These are phyloP conservation scores for Ophiobolus disseminans DNA, from an alignment of 2,329 filamentous ascomycete species.

Conservation along the genomic window DNA sequence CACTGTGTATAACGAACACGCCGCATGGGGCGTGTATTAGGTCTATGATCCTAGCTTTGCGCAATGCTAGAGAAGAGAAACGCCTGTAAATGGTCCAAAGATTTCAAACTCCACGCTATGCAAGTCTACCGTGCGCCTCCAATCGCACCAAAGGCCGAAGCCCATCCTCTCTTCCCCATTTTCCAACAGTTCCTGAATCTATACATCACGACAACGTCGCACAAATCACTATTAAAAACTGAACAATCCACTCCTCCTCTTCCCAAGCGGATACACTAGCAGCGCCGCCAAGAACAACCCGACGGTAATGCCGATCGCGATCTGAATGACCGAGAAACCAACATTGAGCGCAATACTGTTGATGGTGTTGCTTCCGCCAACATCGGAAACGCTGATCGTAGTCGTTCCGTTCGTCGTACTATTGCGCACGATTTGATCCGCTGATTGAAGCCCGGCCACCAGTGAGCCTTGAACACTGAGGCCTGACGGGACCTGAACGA, in stretches of 20 bases:
- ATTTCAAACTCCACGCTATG: no score
- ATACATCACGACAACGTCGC: slow-evolving; percentile 7
- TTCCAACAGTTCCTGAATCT: no score
- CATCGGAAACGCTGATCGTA: slow-evolving; percentile 39
- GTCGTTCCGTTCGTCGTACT: slow-evolving; percentile 56
- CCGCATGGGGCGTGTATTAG: no score
- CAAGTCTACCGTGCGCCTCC: no score
- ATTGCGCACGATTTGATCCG: slow-evolving; percentile 61
- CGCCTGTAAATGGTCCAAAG: no score
- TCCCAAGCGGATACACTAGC: slow-evolving; percentile 58
- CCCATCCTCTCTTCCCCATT: no score
- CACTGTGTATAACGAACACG: no score
- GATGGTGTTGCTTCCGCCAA: slow-evolving; percentile 27
- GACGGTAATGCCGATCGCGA: slow-evolving; percentile 60
- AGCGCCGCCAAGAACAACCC: slow-evolving; percentile 58
- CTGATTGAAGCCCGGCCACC: slow-evolving; percentile 63
- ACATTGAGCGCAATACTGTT: slow-evolving; percentile 58
- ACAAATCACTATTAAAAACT: slow-evolving; percentile 34
- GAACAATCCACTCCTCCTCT: slow-evolving; percentile 52
- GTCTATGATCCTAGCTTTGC: no score
- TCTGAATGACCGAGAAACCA: slow-evolving; percentile 57
- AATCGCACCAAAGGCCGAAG: no score
- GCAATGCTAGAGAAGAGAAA: no score
- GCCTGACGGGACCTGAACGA: slow-evolving; percentile 69
- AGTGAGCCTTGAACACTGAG: slow-evolving; percentile 65